Evolutionary conservation across 371 early-diverging fungal species (phyloP), one percentile per base, ranked within the genome.

Genomic region (Apophysomyces sp.): DNA sequence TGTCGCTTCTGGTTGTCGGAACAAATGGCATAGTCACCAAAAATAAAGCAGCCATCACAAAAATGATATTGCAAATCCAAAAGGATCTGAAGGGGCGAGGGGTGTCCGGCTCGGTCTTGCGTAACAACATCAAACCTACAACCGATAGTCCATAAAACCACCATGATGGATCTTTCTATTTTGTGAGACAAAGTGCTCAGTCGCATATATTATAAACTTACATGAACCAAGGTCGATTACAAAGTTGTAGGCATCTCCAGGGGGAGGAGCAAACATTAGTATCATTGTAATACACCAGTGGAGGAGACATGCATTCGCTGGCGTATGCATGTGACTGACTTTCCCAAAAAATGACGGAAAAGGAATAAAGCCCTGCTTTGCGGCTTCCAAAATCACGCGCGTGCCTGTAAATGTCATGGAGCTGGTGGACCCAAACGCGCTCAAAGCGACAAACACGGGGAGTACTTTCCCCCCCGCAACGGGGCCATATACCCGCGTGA

Each of bases 401-500:
- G 58, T 54, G 18, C 58, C 66, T 9, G 67, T 52, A 58, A 66
- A 69, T 2, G 63, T 52, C 58, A 61, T 66, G 28, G 63, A 57
- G 26, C 57, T 60, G 13, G 60, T 58, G 16, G 61, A 58, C 9
- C 74, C 74, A 52, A 62, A 73, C 1, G 72, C 30, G 4, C 59
- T 51, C 9, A 74, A 29, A 4, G 66, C 72, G 16, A 74, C 54
- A 7, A 74, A 26, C 0, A 65, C 28, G 2, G 74, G 74, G 18
- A 73, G 30, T 5, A 58, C 66, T 15, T 52, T 29, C 4, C 52
- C 41, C 6, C 62, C 68, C 13, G 58, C 53, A 2, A 44, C 49
- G 28, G 37, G 62, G 11, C 74, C 77, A 67, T 72, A 72, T 18
- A 69, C 61, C 2, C 70, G 60, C 7, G 54, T 40, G 24, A 69